phyloP scores from a whole-genome alignment of 805 yeast genomes.

The Ogataea naganishii region DNA sequence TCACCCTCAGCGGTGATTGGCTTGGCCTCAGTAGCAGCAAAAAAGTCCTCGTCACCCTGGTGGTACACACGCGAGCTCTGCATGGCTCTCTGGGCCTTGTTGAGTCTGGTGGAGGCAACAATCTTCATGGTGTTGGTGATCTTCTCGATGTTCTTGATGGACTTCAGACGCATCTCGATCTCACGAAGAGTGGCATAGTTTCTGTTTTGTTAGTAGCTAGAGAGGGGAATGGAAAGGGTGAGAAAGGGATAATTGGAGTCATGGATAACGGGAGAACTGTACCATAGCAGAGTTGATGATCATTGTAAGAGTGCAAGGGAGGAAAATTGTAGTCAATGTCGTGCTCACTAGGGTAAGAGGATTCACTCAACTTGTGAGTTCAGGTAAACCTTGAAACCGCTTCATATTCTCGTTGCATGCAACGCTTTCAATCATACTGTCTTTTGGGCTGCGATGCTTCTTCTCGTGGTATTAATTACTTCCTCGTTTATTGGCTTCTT shows the following conservation, averaged over 20 bases:
- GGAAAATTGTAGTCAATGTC: background rate
- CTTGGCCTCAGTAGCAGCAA: slow-evolving; percentile 64
- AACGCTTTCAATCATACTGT: too few relatives aligned
- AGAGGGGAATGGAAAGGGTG: background rate
- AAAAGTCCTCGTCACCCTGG: slow-evolving; percentile 72
- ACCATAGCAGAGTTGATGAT: background rate
- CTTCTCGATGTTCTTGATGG: slow-evolving; percentile 97
- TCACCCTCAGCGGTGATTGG: slow-evolving; percentile 31
- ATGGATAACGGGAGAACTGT: background rate
- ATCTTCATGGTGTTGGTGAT: slow-evolving; percentile 99
- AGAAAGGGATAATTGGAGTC: background rate
- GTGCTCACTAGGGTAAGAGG: background rate
- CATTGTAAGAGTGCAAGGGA: background rate
- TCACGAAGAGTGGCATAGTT: slow-evolving; percentile 98
- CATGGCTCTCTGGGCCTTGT: slow-evolving; percentile 95
- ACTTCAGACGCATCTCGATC: slow-evolving; percentile 95
- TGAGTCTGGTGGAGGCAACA: slow-evolving; percentile 95
- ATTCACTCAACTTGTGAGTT: too few relatives aligned
- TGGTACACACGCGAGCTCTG: slow-evolving; percentile 77
- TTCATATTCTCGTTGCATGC: too few relatives aligned
- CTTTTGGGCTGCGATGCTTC: too few relatives aligned
- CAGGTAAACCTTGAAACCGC: too few relatives aligned
- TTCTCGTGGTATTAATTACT: too few relatives aligned
- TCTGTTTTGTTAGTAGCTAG: slow-evolving; percentile 31
- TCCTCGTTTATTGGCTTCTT: too few relatives aligned